Percentiles rank a stretch among this genome's conserved stretches.
Conservation (phyloP, 169 alveolate species). For the Plasmodium vinckei region DNA sequence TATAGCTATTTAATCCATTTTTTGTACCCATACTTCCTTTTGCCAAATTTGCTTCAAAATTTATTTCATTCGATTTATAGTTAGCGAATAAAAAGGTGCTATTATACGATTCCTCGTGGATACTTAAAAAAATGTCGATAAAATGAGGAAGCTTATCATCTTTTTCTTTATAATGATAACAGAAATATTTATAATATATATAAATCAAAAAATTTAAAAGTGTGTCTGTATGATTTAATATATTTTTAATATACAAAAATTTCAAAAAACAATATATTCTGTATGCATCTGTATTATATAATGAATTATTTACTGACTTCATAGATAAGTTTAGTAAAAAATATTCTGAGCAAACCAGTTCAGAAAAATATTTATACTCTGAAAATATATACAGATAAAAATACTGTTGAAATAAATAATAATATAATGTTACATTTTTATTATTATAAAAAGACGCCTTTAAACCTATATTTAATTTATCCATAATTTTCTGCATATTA, state of each 20-base stretch:
- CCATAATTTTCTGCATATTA: conserved; percentile 52
- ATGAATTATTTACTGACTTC: conserved; percentile 18
- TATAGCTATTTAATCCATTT: neutral
- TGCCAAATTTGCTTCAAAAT: neutral
- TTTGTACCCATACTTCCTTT: neutral
- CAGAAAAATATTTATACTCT: conserved; percentile 58
- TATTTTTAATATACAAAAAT: conserved; percentile 40
- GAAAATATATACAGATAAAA: conserved; percentile 51
- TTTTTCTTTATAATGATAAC: conserved; percentile 29
- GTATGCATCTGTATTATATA: conserved; percentile 38
- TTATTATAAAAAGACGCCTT: conserved; percentile 74
- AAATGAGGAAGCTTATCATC: conserved; percentile 33
- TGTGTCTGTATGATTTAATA: conserved; percentile 37
- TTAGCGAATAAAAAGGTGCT: conserved; percentile 22
- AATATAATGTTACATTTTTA: conserved; percentile 54
- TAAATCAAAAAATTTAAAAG: conserved; percentile 58
- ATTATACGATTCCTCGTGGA: conserved; percentile 62
- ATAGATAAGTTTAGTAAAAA: conserved; percentile 23
- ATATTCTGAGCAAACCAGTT: conserved; percentile 59
- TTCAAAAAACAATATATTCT: conserved; percentile 41
- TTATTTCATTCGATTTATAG: conserved; percentile 17
- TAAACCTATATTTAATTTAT: conserved; percentile 65
- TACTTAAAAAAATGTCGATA: conserved; percentile 54
- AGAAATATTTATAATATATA: conserved; percentile 72
- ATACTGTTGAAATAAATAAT: conserved; percentile 63